Evolutionary conservation across 768 basidiomycete species (phyloP), one percentile per base, ranked within the genome.

Genomic region (Pseudohyphozyma bogoriensis): DNA sequence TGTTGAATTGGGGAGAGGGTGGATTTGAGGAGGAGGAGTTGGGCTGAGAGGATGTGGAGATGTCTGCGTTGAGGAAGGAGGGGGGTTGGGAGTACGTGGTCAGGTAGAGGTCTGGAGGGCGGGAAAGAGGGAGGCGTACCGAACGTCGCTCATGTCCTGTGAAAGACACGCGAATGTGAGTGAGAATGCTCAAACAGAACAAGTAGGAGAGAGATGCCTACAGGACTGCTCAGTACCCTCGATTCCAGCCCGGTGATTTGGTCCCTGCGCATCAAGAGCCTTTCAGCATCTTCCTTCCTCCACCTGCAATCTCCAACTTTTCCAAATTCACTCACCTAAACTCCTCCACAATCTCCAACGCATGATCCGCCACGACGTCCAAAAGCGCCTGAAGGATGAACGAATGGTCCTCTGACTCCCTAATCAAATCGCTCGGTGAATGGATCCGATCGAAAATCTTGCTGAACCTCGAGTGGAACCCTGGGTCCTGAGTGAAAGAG

Each of bases 11-110:
- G 86, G 39, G 82, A 83, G 18, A 86, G 77, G 4, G 85, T 85
- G 24, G 85, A 80, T 69, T 85, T 86, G 71, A 85, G 83, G 50
- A 86, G 74, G 58, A 82, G 83, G 6, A 88, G 77, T 66, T 88
- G 85, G 20, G 84, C 85, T 45, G 83, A 83, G 24, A 86, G 77
- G 58, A 88, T 85, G 67, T 87, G 86, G 45, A 88, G 84, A 85
- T 61, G 50, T 72, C 55, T 24, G 32, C 3, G 22, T 18, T n/a
- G 24, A 6, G 40, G 68, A 85, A 84, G 71, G 39, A 77, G 74
- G n/a, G n/a, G n/a, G n/a, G n/a, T n/a, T n/a, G n/a, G n/a, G n/a
- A n/a, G n/a, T n/a, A n/a, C n/a, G n/a, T n/a, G n/a, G n/a, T n/a
- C n/a, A n/a, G n/a, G n/a, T n/a, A n/a, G n/a, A n/a, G n/a, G n/a